Percentiles rank a stretch among this genome's conserved stretches.
Conservation (phyloP, 441 rosid species). For the Populus hybrid region DNA sequence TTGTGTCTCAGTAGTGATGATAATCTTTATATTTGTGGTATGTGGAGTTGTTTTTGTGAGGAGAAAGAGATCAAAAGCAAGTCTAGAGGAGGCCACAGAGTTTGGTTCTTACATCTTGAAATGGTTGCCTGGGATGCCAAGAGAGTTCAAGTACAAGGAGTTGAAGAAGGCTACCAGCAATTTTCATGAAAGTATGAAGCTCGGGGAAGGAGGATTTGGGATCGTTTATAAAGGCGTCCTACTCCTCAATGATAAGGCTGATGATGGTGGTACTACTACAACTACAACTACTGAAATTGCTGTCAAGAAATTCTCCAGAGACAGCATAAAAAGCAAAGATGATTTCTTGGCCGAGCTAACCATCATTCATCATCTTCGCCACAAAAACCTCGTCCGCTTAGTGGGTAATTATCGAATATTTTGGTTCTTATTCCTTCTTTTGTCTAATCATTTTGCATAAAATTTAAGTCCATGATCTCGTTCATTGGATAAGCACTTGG, state of each 20-base stretch:
- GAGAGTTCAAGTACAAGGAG: conserved; percentile 41
- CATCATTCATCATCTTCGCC: conserved; percentile 57
- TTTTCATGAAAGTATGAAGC: conserved; percentile 43
- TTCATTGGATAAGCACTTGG: neutral
- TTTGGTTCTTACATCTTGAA: conserved; percentile 8
- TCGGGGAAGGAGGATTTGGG: conserved; percentile 52
- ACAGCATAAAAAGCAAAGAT: conserved; percentile 36
- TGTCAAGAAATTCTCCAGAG: conserved; percentile 50
- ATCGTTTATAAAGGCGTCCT: conserved; percentile 43
- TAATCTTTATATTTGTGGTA: conserved; percentile 19
- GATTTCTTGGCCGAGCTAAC: conserved; percentile 54
- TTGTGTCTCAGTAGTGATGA: neutral
- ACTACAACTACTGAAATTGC: conserved; percentile 30
- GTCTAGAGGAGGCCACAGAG: too few species aligned
- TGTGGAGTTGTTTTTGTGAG: neutral
- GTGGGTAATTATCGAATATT: conserved; percentile 29
- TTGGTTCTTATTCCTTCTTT: neutral
- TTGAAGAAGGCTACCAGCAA: conserved; percentile 50
- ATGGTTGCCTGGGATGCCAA: conserved; percentile 50
- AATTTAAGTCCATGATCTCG: neutral
- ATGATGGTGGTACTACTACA: too few species aligned
- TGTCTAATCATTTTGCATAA: neutral
- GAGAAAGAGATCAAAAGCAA: too few species aligned
- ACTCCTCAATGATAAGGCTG: conserved; percentile 27
- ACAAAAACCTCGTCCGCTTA: conserved; percentile 47